phyloP scores from a whole-genome alignment of 768 basidiomycete genomes.

The Tremella fuciformis region DNA sequence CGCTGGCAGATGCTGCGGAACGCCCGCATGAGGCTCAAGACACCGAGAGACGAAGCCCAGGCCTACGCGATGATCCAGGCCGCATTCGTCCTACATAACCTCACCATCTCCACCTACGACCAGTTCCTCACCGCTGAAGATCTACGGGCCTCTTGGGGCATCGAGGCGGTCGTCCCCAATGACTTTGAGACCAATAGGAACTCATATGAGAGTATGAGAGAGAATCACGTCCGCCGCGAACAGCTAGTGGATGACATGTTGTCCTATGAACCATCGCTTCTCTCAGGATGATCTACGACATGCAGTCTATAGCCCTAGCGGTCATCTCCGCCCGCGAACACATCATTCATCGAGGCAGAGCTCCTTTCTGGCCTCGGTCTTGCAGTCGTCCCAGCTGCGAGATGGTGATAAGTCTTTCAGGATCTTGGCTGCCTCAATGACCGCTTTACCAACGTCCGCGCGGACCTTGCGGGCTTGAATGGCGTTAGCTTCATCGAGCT shows the following conservation, averaged over 20 bases:
- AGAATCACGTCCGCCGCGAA: background rate
- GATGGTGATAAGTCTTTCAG: no score
- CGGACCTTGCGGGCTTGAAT: no score
- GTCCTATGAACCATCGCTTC: background rate
- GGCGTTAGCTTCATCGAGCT: no score
- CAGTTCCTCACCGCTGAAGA: background rate
- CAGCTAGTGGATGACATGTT: background rate
- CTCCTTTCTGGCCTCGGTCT: no score
- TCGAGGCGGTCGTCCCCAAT: background rate
- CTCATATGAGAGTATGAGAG: background rate
- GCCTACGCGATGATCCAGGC: background rate
- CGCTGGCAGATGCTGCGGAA: slow-evolving; percentile 1
- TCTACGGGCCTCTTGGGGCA: background rate
- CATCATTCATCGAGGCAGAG: no score
- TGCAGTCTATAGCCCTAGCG: no score
- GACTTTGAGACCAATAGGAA: background rate
- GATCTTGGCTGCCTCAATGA: no score
- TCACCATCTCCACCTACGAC: background rate
- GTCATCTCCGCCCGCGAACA: no score
- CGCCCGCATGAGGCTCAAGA: background rate
- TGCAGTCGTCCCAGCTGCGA: no score
- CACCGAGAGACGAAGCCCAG: background rate
- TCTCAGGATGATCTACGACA: background rate
- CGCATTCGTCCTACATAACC: slow-evolving; percentile 2
- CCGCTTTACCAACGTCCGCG: no score